Evolutionary conservation across 225 moss, liverwort and hornwort species (phyloP), one percentile per base, ranked within the genome.

Genomic region (Polytrichum commune): DNA sequence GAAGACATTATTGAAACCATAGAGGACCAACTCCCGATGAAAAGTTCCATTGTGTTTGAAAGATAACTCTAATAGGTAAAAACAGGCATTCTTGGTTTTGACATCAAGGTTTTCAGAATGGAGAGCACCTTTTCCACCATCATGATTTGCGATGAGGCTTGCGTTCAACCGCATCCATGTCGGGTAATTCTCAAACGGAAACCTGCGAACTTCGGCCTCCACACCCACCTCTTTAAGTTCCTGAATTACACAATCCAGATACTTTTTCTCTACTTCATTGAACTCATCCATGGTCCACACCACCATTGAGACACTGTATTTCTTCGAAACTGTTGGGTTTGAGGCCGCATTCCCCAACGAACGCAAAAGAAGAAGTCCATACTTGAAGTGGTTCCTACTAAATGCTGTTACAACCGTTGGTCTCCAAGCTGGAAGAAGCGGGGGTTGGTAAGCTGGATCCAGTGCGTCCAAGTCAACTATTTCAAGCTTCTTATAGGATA

Each of bases 211-310:
- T 71, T 85, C 88, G 0, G 71, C 72, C 20, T 55, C 62, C 57
- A 90, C 72, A 28, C 85, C 79, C 70, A 77, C 56, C 0, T 61
- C 75, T 24, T 69, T 55, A 35, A 88, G 58, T 62, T 90, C 90
- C 62, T 53, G 19, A 1, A 88, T 62, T 23, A 85, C 57, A 63
- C 88, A 90, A 66, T 72, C 60, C 8, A 90, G 22, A 56, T 81
- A 73, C 55, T 35, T 57, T 65, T 55, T 7, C 56, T 86, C 75
- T 19, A 35, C 23, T 16, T 56, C 24, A 68, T 54, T 83, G 0
- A 88, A 69, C 70, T 88, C 88, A n/a, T 88, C 85, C 82, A 88
- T 82, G n/a, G 77, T 84, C 85, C 85, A 88, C 27, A 77, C 85
- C 65, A 88, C 80, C n/a, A 88, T 65, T 0, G 85, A 88, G 63